Conservation (phyloP, 2,329 filamentous ascomycete genomes). For the Sporothrix humicola region DNA sequence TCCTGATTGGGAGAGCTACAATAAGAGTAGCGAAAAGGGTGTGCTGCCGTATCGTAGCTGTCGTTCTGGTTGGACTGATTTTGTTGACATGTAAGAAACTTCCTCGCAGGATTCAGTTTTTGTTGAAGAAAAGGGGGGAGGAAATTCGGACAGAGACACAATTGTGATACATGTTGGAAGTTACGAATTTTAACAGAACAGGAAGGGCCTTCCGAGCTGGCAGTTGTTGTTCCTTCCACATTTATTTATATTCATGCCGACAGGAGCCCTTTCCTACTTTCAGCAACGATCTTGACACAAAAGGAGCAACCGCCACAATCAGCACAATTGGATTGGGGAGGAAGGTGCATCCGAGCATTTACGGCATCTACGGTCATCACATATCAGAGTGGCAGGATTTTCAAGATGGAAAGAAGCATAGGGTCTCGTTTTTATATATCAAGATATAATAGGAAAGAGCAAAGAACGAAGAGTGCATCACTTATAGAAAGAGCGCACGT, state of each 20-base stretch:
- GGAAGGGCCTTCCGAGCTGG: constrained; percentile 9
- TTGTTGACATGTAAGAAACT: background rate
- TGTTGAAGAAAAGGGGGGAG: background rate
- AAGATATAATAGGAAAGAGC: background rate
- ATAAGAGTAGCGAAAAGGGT: constrained; percentile 18
- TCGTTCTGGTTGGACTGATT: background rate
- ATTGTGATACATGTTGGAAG: background rate
- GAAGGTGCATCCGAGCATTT: background rate
- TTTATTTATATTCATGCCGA: background rate
- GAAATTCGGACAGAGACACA: background rate
- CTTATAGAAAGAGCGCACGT: background rate
- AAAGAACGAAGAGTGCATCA: background rate
- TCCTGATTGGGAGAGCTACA: constrained; percentile 27
- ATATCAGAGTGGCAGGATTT: too few relatives aligned
- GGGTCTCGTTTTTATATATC: background rate
- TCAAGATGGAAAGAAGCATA: background rate
- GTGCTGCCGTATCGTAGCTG: constrained; percentile 3
- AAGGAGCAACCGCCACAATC: background rate
- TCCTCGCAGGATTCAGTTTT: constrained; percentile 9
- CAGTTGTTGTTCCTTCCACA: background rate
- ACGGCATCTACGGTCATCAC: background rate
- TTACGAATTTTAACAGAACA: background rate
- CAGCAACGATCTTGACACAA: background rate
- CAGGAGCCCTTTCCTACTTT: background rate
- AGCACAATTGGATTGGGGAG: background rate